Evolutionary conservation across 2,329 filamentous ascomycete genomes (phyloP).

Genomic region (Fonsecaea pugnacius): DNA sequence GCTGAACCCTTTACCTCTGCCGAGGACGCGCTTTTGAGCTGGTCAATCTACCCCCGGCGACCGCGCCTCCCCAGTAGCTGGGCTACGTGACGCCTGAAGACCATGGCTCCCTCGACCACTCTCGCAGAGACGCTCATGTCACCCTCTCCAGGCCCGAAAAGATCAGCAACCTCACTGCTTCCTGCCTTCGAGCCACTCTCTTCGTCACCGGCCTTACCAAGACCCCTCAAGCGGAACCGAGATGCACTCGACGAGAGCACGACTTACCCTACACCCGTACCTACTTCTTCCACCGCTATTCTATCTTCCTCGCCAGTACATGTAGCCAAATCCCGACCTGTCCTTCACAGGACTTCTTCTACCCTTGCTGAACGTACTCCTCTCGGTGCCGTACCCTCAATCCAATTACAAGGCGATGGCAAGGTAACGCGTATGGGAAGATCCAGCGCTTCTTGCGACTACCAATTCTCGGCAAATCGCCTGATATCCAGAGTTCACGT

Average conservation of each 20-base stretch:
- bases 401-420: slow-evolving; percentile 80
- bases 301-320: slow-evolving; percentile 81
- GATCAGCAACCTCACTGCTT: slow-evolving; percentile 51
- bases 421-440: slow-evolving; percentile 85
- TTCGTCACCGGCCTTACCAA: slow-evolving; percentile 54
- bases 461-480: slow-evolving; percentile 88
- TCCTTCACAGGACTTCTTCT: slow-evolving; percentile 66
- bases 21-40: slow-evolving; percentile 41
- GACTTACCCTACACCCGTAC: slow-evolving; percentile 90
- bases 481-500: slow-evolving; percentile 93
- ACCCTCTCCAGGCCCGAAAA: slow-evolving; percentile 48
- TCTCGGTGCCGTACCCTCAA: slow-evolving; percentile 77
- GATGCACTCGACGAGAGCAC: slow-evolving; percentile 48
- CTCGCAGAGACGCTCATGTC: slow-evolving; percentile 35
- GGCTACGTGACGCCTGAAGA: not conserved
- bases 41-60: slow-evolving; percentile 34
- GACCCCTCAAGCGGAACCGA: slow-evolving; percentile 53
- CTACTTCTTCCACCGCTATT: slow-evolving; percentile 91
- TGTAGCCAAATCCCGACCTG: slow-evolving; percentile 54
- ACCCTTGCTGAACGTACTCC: slow-evolving; percentile 78
- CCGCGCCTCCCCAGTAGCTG: slow-evolving; percentile 25
- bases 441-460: slow-evolving; percentile 93
- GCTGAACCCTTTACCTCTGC: slow-evolving; percentile 41
- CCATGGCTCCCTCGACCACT: slow-evolving; percentile 32
- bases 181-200: slow-evolving; percentile 56